Percentiles rank a stretch among this genome's conserved stretches.
Evolutionary conservation across 2,329 filamentous ascomycete genomes (phyloP).

Genomic region (Colletotrichum salicis): DNA sequence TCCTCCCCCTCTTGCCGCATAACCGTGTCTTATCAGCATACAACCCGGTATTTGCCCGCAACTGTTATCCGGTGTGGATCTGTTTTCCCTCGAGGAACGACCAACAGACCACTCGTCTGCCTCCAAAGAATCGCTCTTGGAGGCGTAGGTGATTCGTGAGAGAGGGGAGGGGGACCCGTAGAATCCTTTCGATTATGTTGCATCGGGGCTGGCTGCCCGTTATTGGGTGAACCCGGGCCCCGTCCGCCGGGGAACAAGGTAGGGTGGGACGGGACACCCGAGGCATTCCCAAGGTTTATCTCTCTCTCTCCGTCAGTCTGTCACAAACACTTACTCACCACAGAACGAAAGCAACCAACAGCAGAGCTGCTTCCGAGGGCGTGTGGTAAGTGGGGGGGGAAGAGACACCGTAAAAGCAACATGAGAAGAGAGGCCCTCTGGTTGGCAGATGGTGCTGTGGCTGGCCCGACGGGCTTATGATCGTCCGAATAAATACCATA

Average conservation of each 20-base stretch:
- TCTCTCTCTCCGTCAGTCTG: not conserved
- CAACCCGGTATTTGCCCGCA: not conserved
- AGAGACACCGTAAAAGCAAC: not conserved
- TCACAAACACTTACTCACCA: not conserved
- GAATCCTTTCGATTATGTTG: not conserved
- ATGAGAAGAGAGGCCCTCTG: not conserved
- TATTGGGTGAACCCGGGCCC: not conserved
- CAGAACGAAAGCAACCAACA: not conserved
- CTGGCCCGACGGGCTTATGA: slow-evolving; percentile 9
- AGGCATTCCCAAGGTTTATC: not conserved
- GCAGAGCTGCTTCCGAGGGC: not conserved
- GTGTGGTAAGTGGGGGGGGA: not conserved
- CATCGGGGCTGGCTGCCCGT: not conserved
- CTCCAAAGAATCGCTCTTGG: not conserved
- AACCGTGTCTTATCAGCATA: slow-evolving; percentile 3
- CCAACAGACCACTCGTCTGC: not conserved
- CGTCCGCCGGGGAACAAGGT: not conserved
- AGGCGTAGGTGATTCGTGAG: not conserved
- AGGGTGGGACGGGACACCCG: not conserved
- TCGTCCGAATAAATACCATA: slow-evolving; percentile 30
- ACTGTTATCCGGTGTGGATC: not conserved
- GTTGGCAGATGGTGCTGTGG: not conserved
- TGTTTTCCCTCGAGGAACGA: not conserved
- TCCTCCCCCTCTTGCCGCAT: not conserved
- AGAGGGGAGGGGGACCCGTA: not conserved